phyloP scores from a whole-genome alignment of 768 basidiomycete genomes.

The Leccinum variicolor region DNA sequence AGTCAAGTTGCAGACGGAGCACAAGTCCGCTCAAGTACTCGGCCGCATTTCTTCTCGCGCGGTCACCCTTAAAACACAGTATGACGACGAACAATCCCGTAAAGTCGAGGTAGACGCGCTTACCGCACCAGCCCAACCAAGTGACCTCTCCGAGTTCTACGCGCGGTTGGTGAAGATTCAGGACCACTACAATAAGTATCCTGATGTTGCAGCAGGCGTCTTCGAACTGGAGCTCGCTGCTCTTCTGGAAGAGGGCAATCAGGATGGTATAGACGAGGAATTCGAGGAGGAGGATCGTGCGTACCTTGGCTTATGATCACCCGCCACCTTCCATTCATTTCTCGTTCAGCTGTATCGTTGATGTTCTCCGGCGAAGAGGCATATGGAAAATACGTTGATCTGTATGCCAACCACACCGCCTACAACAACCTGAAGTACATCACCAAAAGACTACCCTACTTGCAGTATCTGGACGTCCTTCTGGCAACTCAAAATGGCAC shows the following conservation, averaged over 20 bases:
- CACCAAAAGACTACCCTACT: constrained; percentile 79
- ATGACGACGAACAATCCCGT: constrained; percentile 73
- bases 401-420: constrained; percentile 83
- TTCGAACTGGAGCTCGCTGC: constrained; percentile 83
- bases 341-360: constrained; percentile 61
- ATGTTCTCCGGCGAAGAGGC: constrained; percentile 96
- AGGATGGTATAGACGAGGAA: constrained; percentile 66
- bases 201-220: constrained; percentile 77
- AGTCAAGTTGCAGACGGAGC: constrained; percentile 67
- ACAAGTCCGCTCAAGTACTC: constrained; percentile 88
- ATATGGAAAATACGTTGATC: constrained; percentile 92
- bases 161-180: constrained; percentile 92
- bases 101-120: constrained; percentile 64
- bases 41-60: constrained; percentile 75
- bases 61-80: constrained; percentile 62
- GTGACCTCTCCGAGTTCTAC: constrained; percentile 93
- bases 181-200: constrained; percentile 95
- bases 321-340: constrained; percentile 7
- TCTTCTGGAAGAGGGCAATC: constrained; percentile 73
- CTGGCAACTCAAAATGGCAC: constrained; percentile 56
- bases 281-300: constrained; percentile 81
- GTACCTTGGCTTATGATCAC: constrained; percentile 31
- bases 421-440: constrained; percentile 90
- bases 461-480: constrained; percentile 91
- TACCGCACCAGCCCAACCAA: constrained; percentile 54